Percentiles rank a stretch among this genome's conserved stretches.
Evolutionary conservation across 192 early-diverging fungal species (phyloP).

Genomic region (Mortierella alpina): DNA sequence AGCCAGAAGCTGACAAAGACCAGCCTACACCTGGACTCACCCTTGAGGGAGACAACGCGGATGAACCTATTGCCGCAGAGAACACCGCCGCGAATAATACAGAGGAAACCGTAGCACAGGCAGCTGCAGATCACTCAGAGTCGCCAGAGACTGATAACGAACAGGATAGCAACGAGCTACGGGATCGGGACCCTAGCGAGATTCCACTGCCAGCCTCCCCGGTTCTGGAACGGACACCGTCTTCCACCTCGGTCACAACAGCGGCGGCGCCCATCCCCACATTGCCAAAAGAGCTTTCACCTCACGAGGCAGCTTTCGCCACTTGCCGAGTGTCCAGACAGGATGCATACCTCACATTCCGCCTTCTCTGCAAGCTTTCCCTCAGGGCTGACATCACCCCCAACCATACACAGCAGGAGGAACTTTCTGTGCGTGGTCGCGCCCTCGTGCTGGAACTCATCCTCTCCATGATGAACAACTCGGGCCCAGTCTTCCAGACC

Average conservation of each 20-base stretch:
- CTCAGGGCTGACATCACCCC: slow-evolving; percentile 42
- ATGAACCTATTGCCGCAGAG: background rate
- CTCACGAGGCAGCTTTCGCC: slow-evolving; percentile 26
- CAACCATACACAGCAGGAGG: slow-evolving; percentile 49
- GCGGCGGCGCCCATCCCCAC: slow-evolving; percentile 1
- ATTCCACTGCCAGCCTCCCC: slow-evolving; percentile 44
- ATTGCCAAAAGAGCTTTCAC: slow-evolving; percentile 23
- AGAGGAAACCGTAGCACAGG: slow-evolving; percentile 6
- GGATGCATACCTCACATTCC: slow-evolving; percentile 58
- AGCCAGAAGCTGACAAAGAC: slow-evolving; percentile 2
- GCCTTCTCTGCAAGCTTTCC: slow-evolving; percentile 55
- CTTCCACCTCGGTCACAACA: slow-evolving; percentile 3
- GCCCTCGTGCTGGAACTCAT: slow-evolving; percentile 57
- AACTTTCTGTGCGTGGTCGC: slow-evolving; percentile 55
- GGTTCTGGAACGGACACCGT: slow-evolving; percentile 18
- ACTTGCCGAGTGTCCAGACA: slow-evolving; percentile 48
- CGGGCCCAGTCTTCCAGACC: slow-evolving; percentile 55
- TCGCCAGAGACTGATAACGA: background rate
- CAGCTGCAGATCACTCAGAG: background rate
- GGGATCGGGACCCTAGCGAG: slow-evolving; percentile 23
- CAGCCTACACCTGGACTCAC: background rate
- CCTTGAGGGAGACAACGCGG: background rate
- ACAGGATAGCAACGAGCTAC: background rate
- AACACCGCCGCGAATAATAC: background rate
- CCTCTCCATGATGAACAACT: slow-evolving; percentile 62